Evolutionary conservation across 2,329 filamentous ascomycete genomes (phyloP), one percentile per base, ranked within the genome.

Genomic region (Fusarium keratoplasticum): DNA sequence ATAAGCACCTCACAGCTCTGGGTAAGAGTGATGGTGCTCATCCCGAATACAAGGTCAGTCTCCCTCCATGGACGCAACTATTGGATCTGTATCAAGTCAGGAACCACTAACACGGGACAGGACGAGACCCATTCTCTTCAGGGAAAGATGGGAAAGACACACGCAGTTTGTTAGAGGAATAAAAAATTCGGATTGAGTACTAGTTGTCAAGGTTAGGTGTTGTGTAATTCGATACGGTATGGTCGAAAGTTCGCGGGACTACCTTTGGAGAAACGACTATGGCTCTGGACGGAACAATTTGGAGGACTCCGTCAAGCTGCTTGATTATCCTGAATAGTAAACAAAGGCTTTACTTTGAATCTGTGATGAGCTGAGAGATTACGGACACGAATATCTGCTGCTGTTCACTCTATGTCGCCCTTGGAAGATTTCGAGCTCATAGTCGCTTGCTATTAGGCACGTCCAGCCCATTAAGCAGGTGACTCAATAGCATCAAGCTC

Each of bases 121-220:
- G 89, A 92, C 71, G 95, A 97, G 85, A 90, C 89, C 76, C 95
- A 98, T 83, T 95, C 92, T 63, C 84, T 98, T 78, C 94, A 97
- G 84, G 95, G 94, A 9, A 95, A 96, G 89, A 89, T 90, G 68
- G 95, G 94, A 63, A 98, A 98, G 89, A 95, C 94, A 2, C 95
- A 97, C 82, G 91, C 90, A 31, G 86, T 96, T 64, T 98, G 95
- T 84, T 97, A 89, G 74, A n/a, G 36, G 18, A n/a, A n/a, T 18
- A 18, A n/a, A 40, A 20, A 10, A n/a, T n/a, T 40, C 36, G 20
- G 18, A 40, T 40, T 40, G 36, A 20, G 36, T 18, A 40, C 36
- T 18, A 36, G 35, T 16, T 11, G 5, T 40, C 18, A 40, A 38
- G 18, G 36, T n/a, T 4, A 40, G n/a, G 36, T n/a, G 5, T 40